phyloP scores from a whole-genome alignment of 768 basidiomycete genomes.

The Rubroboletus satanas region DNA sequence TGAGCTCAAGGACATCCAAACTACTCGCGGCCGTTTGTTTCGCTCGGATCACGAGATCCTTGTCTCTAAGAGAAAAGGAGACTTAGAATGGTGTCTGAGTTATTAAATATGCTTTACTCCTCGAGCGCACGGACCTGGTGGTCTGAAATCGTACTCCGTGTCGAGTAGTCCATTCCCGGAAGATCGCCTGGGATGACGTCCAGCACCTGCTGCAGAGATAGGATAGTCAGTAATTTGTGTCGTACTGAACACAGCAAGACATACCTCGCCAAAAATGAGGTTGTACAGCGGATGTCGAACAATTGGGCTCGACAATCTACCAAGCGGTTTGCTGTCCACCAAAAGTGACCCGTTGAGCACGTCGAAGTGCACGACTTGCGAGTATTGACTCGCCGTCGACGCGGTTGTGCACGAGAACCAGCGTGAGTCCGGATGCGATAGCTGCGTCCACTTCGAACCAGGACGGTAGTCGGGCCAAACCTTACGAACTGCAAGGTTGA shows the following conservation, averaged over 20 bases:
- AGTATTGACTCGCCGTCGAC: neutral
- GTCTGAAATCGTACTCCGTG: neutral
- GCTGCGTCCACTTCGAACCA: slow-evolving; percentile 24
- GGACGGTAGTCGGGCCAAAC: slow-evolving; percentile 32
- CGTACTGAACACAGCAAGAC: neutral
- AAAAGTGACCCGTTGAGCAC: slow-evolving; percentile 39
- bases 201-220: neutral
- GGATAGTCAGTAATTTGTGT: neutral
- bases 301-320: slow-evolving; percentile 36
- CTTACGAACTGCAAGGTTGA: slow-evolving; percentile 28
- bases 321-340: slow-evolving; percentile 39
- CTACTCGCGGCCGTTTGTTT: neutral
- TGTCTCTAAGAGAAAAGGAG: slow-evolving; percentile 6
- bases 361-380: slow-evolving; percentile 38
- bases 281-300: slow-evolving; percentile 31
- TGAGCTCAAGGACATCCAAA: slow-evolving; percentile 11
- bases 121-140: neutral
- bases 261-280: slow-evolving; percentile 37
- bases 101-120: neutral
- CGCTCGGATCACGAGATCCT: slow-evolving; percentile 14
- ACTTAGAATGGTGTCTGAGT: slow-evolving; percentile 17
- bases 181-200: neutral
- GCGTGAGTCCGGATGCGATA: slow-evolving; percentile 18
- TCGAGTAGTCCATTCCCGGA: slow-evolving; percentile 2
- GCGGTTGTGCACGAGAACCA: slow-evolving; percentile 30